These are phyloP conservation scores for Coemansia sp. DNA, from an alignment of 192 early-diverging fungal species.

Conservation along the genomic window DNA sequence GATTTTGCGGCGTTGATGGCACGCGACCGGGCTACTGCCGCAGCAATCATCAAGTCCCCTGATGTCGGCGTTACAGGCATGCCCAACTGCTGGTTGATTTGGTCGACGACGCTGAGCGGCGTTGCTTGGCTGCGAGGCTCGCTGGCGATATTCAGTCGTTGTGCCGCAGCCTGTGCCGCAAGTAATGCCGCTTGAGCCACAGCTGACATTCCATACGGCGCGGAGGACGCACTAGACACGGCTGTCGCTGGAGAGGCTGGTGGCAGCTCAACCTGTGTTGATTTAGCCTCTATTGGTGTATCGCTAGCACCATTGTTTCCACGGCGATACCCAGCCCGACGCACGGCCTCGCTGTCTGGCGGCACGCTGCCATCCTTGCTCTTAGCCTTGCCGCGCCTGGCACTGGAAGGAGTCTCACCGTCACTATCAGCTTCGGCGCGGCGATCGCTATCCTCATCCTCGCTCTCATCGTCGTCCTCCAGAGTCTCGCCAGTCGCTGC, in stretches of 20 bases:
- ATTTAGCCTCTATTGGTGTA: constrained; percentile 16
- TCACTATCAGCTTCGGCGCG: constrained; percentile 43
- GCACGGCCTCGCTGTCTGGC: constrained; percentile 51
- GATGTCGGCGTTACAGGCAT: constrained; percentile 6
- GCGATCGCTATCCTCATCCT: constrained; percentile 57
- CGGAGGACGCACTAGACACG: neutral
- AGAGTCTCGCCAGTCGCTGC: constrained; percentile 60
- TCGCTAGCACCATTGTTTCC: constrained; percentile 34
- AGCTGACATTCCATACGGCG: constrained; percentile 31
- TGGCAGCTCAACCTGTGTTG: constrained; percentile 5
- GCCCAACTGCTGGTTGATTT: constrained; percentile 52
- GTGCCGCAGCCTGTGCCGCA: constrained; percentile 46
- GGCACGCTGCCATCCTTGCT: constrained; percentile 55
- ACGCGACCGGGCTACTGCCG: constrained; percentile 5
- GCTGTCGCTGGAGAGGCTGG: neutral
- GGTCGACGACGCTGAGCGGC: constrained; percentile 39
- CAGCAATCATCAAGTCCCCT: neutral
- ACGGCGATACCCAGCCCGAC: neutral
- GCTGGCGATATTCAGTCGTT: constrained; percentile 33
- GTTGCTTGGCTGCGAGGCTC: neutral
- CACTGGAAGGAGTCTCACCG: neutral
- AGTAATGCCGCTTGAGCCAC: constrained; percentile 40
- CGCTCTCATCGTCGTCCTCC: constrained; percentile 64
- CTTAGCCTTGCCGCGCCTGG: constrained; percentile 32
- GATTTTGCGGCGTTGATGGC: neutral